Evolutionary conservation across 768 basidiomycete genomes (phyloP).

Genomic region (Suillus americanus): DNA sequence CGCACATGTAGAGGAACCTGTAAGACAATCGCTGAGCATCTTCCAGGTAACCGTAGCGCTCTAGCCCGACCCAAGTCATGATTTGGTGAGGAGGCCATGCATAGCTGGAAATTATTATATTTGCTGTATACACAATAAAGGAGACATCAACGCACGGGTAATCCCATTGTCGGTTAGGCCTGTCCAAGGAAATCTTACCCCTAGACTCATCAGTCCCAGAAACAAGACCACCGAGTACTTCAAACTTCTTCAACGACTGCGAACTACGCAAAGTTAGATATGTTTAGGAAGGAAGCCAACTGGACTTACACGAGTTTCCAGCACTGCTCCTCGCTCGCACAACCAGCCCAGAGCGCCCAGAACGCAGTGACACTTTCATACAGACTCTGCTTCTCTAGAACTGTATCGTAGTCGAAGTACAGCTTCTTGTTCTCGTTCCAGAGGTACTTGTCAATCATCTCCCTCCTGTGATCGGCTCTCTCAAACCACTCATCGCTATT

Average conservation of each 20-base stretch:
- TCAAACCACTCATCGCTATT: slow-evolving; percentile 91
- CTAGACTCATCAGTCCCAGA: slow-evolving; percentile 96
- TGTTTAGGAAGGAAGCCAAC: slow-evolving; percentile 3
- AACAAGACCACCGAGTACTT: slow-evolving; percentile 92
- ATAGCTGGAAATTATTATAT: slow-evolving; percentile 44
- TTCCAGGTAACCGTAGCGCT: slow-evolving; percentile 92
- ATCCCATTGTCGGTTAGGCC: slow-evolving; percentile 99
- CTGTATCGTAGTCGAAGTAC: slow-evolving; percentile 97
- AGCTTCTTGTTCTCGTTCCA: slow-evolving; percentile 96
- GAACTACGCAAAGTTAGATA: slow-evolving; percentile 48
- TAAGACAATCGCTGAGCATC: slow-evolving; percentile 94
- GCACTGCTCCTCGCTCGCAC: slow-evolving; percentile 93
- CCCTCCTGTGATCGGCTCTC: slow-evolving; percentile 79
- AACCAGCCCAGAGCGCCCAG: slow-evolving; percentile 98
- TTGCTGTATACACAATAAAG: slow-evolving; percentile 4
- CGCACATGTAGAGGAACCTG: slow-evolving; percentile 95
- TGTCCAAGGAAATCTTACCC: slow-evolving; percentile 91
- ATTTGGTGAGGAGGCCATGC: slow-evolving; percentile 98
- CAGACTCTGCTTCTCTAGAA: slow-evolving; percentile 83
- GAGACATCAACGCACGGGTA: slow-evolving; percentile 67
- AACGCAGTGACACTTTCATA: slow-evolving; percentile 97
- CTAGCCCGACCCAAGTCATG: slow-evolving; percentile 96
- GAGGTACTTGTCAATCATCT: slow-evolving; percentile 87
- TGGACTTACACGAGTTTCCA: slow-evolving; percentile 85
- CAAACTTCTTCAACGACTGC: slow-evolving; percentile 90